phyloP scores from a whole-genome alignment of 495 filamentous ascomycete species.

The Aspergillus avenaceus region DNA sequence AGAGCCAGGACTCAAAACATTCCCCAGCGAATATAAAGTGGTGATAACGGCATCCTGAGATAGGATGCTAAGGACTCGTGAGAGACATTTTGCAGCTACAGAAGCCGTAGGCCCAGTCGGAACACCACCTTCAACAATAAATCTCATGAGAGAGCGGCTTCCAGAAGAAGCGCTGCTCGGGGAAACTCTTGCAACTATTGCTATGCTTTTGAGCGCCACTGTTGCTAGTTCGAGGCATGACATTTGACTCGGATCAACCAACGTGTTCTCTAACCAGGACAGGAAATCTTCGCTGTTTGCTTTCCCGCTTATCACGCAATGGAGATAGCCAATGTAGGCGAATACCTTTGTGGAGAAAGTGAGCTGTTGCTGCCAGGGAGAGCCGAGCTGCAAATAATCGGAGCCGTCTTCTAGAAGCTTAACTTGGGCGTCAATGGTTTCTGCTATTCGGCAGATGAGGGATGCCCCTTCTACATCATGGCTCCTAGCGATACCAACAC shows the following conservation, averaged over 20 bases:
- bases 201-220: constrained; percentile 74
- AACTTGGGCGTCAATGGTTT: constrained; percentile 76
- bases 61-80: constrained; percentile 69
- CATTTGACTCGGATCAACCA: constrained; percentile 77
- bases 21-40: constrained; percentile 89
- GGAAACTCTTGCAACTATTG: constrained; percentile 70
- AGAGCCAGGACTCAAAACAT: constrained; percentile 71
- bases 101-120: constrained; percentile 58
- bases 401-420: constrained; percentile 80
- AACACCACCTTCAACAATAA: constrained; percentile 74
- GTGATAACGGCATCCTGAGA: constrained; percentile 93
- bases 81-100: constrained; percentile 77
- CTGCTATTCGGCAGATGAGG: constrained; percentile 64
- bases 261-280: constrained; percentile 77
- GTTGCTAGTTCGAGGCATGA: constrained; percentile 67
- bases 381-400: constrained; percentile 81
- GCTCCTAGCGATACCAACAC: constrained; percentile 45
- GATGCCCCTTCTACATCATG: constrained; percentile 35
- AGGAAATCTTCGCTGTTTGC: constrained; percentile 78
- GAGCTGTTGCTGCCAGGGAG: constrained; percentile 80
- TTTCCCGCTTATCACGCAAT: constrained; percentile 74
- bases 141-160: constrained; percentile 75
- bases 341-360: constrained; percentile 81
- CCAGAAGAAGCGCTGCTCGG: constrained; percentile 67
- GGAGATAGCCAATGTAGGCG: constrained; percentile 77